Evolutionary conservation across 2,329 filamentous ascomycete genomes (phyloP).

Genomic region (Diaporthe longicolla): DNA sequence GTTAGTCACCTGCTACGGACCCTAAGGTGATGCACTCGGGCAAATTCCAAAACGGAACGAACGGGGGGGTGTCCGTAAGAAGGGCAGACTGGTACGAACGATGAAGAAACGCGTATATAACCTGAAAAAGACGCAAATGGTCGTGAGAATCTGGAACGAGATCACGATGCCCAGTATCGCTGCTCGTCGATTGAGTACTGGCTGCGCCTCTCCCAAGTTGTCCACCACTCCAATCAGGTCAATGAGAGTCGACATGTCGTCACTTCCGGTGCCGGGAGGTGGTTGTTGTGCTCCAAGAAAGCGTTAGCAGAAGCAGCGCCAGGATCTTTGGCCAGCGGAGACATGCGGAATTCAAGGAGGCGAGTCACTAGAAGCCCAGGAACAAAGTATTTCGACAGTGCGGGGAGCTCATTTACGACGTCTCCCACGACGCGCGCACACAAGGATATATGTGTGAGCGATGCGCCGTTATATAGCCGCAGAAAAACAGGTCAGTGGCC

Average conservation of each 20-base stretch:
- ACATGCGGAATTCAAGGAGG: background rate
- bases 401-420: background rate
- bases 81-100: too few relatives aligned
- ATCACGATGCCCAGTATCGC: constrained; percentile 44
- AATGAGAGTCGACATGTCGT: constrained; percentile 37
- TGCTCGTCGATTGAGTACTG: constrained; percentile 40
- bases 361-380: background rate
- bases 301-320: background rate
- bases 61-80: too few relatives aligned
- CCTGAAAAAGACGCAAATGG: constrained; percentile 42
- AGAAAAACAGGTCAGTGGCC: constrained; percentile 9
- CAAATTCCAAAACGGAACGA: too few relatives aligned
- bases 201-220: constrained; percentile 43
- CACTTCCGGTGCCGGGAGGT: background rate
- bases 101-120: constrained; percentile 43
- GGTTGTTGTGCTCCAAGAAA: background rate
- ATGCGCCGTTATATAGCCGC: background rate
- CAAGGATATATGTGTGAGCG: background rate
- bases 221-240: constrained; percentile 44
- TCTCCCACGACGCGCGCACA: background rate
- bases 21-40: too few relatives aligned
- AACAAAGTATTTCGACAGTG: background rate
- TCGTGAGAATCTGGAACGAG: constrained; percentile 42
- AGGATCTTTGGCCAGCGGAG: background rate
- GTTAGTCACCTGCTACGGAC: too few relatives aligned